Evolutionary conservation across 2,329 filamentous ascomycete genomes (phyloP), one percentile per base, ranked within the genome.

Genomic region (Verticillium nonalfalfae): DNA sequence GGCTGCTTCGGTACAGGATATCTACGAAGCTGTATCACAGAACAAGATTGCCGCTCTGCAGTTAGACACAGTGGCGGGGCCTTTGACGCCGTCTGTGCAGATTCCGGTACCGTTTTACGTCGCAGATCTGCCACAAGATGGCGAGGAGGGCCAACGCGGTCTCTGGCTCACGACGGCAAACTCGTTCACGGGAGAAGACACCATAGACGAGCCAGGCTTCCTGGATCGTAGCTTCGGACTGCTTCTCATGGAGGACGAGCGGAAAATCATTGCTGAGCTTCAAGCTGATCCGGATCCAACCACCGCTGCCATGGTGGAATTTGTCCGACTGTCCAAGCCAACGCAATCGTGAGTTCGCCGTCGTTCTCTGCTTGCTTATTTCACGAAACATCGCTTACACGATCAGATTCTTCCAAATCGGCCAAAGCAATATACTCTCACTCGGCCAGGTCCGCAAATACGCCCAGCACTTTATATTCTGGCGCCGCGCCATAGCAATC

Each of bases 381-480:
- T 2, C 15, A 38, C 10, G 18, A 33, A 15, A 7, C 15, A 26
- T 21, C 15, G 45, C 57, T 62, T 7, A 50, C 45, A 50, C 13
- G 21, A 26, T 56, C 64, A 81, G 79, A 56, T 87, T 90, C 71
- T 78, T 86, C 60, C 90, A 93, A 72, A 85, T 92, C 60, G 86
- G 88, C 15, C 84, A 88, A 66, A 85, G 83, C 66, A 86, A 90
- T 59, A 84, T 88, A 21, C 88, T 98, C 59, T 87, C 90, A 3
- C 81, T 95, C 1, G 82, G 86, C 36, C 91, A 96, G 67, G 89
- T 98, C 65, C 89, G 94, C 65, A 89, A 91, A 67, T 90, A 96
- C 64, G 93, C 93, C 10, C 90, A 91, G 62, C 95, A 98, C 76
- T 89, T 99, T 65, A 93, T 98, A 64, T 96, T 96, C 76, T 98